Base-by-base conservation (phyloP, 225 moss, liverwort and hornwort genomes). In the Rhytidiadelphus loreus region DNA sequence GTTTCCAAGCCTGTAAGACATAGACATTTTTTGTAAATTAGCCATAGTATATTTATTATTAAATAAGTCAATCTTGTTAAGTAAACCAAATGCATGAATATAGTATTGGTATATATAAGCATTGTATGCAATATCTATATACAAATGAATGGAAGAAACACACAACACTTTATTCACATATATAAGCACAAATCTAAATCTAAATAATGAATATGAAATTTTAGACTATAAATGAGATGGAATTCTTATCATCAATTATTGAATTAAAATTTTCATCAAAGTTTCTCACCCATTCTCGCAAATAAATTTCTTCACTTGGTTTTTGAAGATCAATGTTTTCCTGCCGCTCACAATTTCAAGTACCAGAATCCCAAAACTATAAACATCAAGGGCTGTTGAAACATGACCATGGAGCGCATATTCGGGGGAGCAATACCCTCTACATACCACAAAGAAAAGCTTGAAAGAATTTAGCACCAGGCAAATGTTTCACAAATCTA, bases 61-160 rank as follows among this genome's bases (percentile, higher is more conserved):
- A 75, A 75, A 50, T 2, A 32, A 30, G 11, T 30, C 74, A 48
- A 48, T 74, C 0, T 0, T 30, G 0, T 4, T 48, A 32, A 19
- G 20, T 19, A 7, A 48, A 6, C 0, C 4, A 19, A 7, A 20
- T 33, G 11, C 5, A 50, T 46, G 5, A 5, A 48, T 48, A 7
- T 13, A 75, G 2, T 12, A 48, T 50, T 20, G 8, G 0, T 50
- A 10, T 32, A 2, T 0, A 33, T 75, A 50, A 48, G 12, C n/a
- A 32, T 32, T 48, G 6, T 30, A 32, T 2, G 0, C 17, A 46
- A 73, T 11, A 73, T 4, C 1, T 17, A 26, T 46, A 29, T 19
- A 7, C 16, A 46, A 46, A 0, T 73, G 0, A n/a, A n/a, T n/a
- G n/a, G n/a, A 44, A 48, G 0, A 48, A 19, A 46, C 2, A 11